Base-by-base conservation (phyloP, 805 yeast genomes). In the Kodamaea jinghongensis region DNA sequence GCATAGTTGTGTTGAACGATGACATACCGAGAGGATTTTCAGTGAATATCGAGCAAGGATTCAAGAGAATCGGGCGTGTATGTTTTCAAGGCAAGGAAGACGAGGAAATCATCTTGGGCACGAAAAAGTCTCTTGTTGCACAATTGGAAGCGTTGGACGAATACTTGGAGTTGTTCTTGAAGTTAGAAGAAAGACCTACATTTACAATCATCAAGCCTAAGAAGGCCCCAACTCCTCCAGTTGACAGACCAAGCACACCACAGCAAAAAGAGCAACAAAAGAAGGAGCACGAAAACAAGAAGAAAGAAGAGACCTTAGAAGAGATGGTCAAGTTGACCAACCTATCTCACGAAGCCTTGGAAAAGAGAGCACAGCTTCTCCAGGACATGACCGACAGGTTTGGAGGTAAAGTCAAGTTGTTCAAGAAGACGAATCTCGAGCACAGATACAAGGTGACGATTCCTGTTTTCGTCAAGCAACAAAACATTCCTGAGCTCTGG, bases 1-100 rank as follows among this genome's bases (percentile, higher is more conserved):
- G 70, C 11, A 67, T 83, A 3, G 61, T 68, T 26, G 83, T 85
- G 6, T 64, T 78, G 38, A 83, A 83, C 59, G 73, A 74, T 25
- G 86, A 82, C 23, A 80, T 84, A 10, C 88, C 91, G 1, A 65
- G 78, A 42, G 91, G 90, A 0, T 79, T 62, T 53, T 75, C 86
- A 10, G 65, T 73, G 10, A 83, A 83, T 48, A 65, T 84, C n/a
- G 91, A 84, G 51, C 48, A 58, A 4, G 91, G 89, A 5, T 85
- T 80, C 56, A 61, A 61, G 30, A 56, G 61, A 33, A 78, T 80
- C 14, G 73, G 51, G 6, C 44, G 45, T 5, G 36, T 58, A 13
- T 4, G 62, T 65, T 11, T 38, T 43, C 38, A 60, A 47, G 26
- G 45, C 47, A 30, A 23, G 5, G 32, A 39, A n/a, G 58, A 52